Evolutionary conservation across 148 eudicot genomes (phyloP).

Genomic region (Fagopyrum homotropicum): DNA sequence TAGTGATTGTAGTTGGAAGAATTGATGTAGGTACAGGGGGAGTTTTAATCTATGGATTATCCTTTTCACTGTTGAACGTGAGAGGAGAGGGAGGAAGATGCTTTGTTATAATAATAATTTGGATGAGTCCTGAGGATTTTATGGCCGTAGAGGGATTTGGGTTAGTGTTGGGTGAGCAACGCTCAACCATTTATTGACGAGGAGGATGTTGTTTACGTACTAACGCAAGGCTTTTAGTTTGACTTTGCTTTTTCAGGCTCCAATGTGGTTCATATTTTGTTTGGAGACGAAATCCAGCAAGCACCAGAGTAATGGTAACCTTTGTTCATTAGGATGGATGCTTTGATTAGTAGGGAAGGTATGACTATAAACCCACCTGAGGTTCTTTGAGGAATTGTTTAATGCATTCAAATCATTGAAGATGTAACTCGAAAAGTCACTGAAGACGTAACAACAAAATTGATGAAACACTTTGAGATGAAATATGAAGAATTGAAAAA

Average conservation of each 20-base stretch:
- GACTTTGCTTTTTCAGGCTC: neutral
- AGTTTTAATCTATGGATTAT: neutral
- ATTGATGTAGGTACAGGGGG: neutral
- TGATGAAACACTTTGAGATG: too few relatives aligned
- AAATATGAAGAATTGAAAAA: too few relatives aligned
- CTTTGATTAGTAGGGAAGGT: too few relatives aligned
- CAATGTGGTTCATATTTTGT: neutral
- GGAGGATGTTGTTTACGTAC: neutral
- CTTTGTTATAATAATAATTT: neutral
- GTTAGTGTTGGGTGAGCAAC: slow-evolving; percentile 10
- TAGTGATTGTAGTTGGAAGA: neutral
- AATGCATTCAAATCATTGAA: too few relatives aligned
- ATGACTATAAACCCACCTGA: too few relatives aligned
- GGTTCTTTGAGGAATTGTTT: too few relatives aligned
- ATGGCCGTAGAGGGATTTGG: neutral
- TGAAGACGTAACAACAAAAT: too few relatives aligned
- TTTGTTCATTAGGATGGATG: too few relatives aligned
- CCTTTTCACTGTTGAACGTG: neutral
- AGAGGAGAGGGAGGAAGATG: neutral
- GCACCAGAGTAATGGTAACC: neutral
- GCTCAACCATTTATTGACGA: neutral
- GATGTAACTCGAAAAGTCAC: too few relatives aligned
- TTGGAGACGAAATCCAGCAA: too few relatives aligned
- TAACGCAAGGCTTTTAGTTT: neutral
- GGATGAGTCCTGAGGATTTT: neutral